Conservation (phyloP, 768 basidiomycete genomes). For the Flagelloscypha sp. region DNA sequence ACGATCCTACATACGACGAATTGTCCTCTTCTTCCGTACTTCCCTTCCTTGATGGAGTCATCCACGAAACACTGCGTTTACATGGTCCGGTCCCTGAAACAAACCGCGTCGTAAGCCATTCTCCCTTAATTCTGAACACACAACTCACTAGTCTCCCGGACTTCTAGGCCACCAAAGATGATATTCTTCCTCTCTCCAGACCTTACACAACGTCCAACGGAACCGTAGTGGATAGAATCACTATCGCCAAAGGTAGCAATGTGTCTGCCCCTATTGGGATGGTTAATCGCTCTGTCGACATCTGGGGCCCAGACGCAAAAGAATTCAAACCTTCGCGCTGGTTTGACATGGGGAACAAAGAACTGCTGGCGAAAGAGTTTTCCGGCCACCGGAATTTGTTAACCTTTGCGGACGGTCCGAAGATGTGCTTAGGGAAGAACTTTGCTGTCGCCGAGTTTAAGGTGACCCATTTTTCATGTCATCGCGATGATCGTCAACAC, state of each 20-base stretch:
- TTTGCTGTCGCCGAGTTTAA: slow-evolving; percentile 36
- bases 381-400: slow-evolving; percentile 43
- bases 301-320: slow-evolving; percentile 57
- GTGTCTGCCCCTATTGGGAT: slow-evolving; percentile 34
- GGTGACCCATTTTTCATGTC: slow-evolving; percentile 10
- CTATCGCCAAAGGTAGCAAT: slow-evolving; percentile 38
- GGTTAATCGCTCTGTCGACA: slow-evolving; percentile 40
- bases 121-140: not conserved
- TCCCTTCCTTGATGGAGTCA: slow-evolving; percentile 25
- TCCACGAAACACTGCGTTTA: slow-evolving; percentile 32
- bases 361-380: slow-evolving; percentile 27
- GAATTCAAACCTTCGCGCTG: slow-evolving; percentile 60
- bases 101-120: slow-evolving; percentile 26
- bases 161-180: slow-evolving; percentile 39
- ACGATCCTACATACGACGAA: slow-evolving; percentile 19
- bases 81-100: slow-evolving; percentile 28
- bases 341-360: slow-evolving; percentile 31
- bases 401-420: slow-evolving; percentile 44
- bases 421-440: slow-evolving; percentile 39
- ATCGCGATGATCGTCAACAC: too few relatives aligned
- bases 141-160: not conserved
- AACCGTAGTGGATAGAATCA: slow-evolving; percentile 26
- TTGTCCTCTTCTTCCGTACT: slow-evolving; percentile 14
- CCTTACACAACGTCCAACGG: slow-evolving; percentile 40
- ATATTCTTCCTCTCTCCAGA: slow-evolving; percentile 47